A percentile compares a stretch with the other conserved stretches of the same genome.
Evolutionary conservation across 352 stramenopile genomes (phyloP).

Genomic region (Phytophthora brassicae): DNA sequence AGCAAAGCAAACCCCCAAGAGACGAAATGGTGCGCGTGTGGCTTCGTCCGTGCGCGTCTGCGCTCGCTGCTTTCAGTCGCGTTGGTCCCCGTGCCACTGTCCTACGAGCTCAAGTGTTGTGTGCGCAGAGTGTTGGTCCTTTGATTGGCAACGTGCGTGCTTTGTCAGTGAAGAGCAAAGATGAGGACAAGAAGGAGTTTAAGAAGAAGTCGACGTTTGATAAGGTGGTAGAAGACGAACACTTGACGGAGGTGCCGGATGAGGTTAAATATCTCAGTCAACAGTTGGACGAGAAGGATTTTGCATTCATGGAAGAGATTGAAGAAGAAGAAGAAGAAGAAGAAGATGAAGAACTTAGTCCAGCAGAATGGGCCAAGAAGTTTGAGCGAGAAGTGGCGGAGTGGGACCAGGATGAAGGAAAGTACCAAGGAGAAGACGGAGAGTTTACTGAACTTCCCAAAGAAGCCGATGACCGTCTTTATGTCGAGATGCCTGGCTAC

Average conservation of each 20-base stretch:
- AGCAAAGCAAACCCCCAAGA: conserved; percentile 26
- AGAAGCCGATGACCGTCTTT: conserved; percentile 68
- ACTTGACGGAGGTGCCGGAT: conserved; percentile 48
- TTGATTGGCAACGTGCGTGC: too few species aligned
- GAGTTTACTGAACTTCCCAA: background rate
- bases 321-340: conserved; percentile 35
- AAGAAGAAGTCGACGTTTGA: conserved; percentile 71
- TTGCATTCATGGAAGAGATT: too few species aligned
- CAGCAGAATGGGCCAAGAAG: conserved; percentile 62
- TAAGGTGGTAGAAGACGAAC: conserved; percentile 46
- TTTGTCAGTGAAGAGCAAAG: too few species aligned
- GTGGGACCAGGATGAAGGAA: conserved; percentile 46
- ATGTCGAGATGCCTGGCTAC: conserved; percentile 75
- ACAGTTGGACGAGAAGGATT: conserved; percentile 41
- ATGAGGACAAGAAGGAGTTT: conserved; percentile 28
- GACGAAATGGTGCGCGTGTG: conserved; percentile 68
- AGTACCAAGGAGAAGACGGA: background rate
- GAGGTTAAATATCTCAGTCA: conserved; percentile 71
- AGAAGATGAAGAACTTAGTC: conserved; percentile 46
- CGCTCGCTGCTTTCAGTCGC: conserved; percentile 33
- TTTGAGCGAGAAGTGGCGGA: conserved; percentile 67
- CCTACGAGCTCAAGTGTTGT: conserved; percentile 12
- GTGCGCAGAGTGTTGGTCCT: too few species aligned
- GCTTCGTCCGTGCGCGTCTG: conserved; percentile 52
- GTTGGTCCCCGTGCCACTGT: conserved; percentile 10